Conservation (phyloP, 257 asterid genomes). For the Solanum medicagineum region DNA sequence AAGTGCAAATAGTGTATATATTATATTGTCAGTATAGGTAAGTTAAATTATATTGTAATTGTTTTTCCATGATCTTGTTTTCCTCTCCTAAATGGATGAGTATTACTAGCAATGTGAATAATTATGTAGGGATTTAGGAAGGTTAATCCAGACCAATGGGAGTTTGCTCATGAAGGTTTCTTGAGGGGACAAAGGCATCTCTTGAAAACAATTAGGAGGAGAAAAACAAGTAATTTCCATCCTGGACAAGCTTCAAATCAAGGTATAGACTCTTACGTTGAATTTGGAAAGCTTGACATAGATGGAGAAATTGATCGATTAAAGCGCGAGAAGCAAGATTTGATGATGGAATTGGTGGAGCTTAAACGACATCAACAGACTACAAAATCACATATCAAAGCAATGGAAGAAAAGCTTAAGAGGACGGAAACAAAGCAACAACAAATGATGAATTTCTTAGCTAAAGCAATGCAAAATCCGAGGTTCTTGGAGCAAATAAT, state of each 20-base stretch:
- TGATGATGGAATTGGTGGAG: slow-evolving; percentile 22
- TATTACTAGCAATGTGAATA: background rate
- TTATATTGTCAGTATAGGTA: background rate
- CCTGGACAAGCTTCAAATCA: slow-evolving; percentile 4
- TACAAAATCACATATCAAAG: slow-evolving; percentile 8
- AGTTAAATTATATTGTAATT: background rate
- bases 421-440: slow-evolving; percentile 29
- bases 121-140: slow-evolving; percentile 40
- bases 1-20: background rate
- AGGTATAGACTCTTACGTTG: slow-evolving; percentile 18
- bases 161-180: slow-evolving; percentile 45
- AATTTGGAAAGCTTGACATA: slow-evolving; percentile 22
- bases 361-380: slow-evolving; percentile 33
- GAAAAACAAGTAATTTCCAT: slow-evolving; percentile 11
- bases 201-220: slow-evolving; percentile 23
- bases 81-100: background rate
- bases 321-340: slow-evolving; percentile 25
- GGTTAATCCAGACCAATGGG: slow-evolving; percentile 40
- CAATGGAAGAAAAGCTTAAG: slow-evolving; percentile 25
- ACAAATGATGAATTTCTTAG: slow-evolving; percentile 32
- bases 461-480: slow-evolving; percentile 22
- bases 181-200: slow-evolving; percentile 31
- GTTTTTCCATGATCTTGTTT: background rate
- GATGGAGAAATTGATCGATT: slow-evolving; percentile 22
- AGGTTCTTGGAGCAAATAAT: slow-evolving; percentile 12